Evolutionary conservation across 352 stramenopile genomes (phyloP).

Genomic region (Blastocystis sp.): DNA sequence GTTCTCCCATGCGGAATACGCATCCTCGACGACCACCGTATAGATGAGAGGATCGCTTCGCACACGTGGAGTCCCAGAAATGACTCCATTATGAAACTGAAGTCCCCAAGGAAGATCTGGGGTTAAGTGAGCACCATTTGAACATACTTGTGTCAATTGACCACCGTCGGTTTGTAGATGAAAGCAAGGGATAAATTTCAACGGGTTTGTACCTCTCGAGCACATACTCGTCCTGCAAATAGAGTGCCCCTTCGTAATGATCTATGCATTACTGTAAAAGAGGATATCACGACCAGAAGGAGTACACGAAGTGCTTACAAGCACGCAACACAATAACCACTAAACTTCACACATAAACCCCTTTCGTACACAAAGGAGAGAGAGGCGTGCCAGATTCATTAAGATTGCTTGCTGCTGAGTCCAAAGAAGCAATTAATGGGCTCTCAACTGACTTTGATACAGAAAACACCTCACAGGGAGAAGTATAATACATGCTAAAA

Average conservation of each 20-base stretch:
- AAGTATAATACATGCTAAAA: conserved; percentile 44
- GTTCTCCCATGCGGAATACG: not conserved
- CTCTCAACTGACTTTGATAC: not conserved
- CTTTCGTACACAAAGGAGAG: not conserved
- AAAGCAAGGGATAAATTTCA: conserved; percentile 6
- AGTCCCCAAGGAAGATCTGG: conserved; percentile 35
- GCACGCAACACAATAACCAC: not conserved
- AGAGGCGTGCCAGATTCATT: not conserved
- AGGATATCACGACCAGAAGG: conserved; percentile 2
- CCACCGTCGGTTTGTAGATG: conserved; percentile 22
- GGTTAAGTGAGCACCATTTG: not conserved
- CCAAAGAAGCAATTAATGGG: not conserved
- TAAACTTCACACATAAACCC: not conserved
- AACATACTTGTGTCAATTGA: conserved; percentile 47
- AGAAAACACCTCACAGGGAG: conserved; percentile 13
- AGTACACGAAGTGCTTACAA: not conserved
- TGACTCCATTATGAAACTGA: conserved; percentile 26
- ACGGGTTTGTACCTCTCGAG: not conserved
- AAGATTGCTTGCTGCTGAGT: not conserved
- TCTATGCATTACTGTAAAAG: not conserved
- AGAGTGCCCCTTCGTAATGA: not conserved
- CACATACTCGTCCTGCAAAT: conserved; percentile 6
- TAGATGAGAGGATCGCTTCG: not conserved
- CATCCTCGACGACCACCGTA: not conserved
- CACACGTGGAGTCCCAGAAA: not conserved